Evolutionary conservation across 345 rosid genomes (phyloP).

Genomic region (Ceriops tagal): DNA sequence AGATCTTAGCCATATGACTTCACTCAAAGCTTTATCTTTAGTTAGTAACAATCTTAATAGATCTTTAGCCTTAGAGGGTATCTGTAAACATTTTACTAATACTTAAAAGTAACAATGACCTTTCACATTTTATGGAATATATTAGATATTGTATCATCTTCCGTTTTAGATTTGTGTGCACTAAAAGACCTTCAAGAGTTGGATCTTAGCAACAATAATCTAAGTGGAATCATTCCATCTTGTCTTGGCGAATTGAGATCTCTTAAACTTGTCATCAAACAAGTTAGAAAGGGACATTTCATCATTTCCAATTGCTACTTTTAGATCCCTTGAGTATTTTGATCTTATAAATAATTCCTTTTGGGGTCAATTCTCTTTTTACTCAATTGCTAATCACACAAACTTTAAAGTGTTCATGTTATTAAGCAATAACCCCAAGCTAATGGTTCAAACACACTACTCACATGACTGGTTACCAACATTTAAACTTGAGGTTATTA

Average conservation of each 20-base stretch:
- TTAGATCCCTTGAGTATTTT: background rate
- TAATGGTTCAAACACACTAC: background rate
- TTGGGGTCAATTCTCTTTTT: conserved; percentile 1
- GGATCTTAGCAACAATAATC: no score
- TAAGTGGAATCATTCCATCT: no score
- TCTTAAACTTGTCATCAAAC: conserved; percentile 8
- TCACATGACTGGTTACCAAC: background rate
- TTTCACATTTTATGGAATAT: no score
- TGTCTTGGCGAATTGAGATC: background rate
- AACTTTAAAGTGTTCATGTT: background rate
- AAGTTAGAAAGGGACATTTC: background rate
- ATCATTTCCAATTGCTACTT: background rate
- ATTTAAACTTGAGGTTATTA: background rate
- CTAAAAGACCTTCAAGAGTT: no score
- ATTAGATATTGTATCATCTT: no score
- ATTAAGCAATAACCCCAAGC: background rate
- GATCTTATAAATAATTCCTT: background rate
- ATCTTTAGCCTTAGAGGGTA: background rate
- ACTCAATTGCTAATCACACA: background rate
- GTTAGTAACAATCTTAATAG: background rate
- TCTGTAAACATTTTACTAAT: no score
- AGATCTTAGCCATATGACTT: background rate
- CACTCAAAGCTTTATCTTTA: background rate
- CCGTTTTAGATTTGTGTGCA: no score
- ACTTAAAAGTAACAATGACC: no score